Evolutionary conservation across 345 rosid genomes (phyloP), one percentile per base, ranked within the genome.

Genomic region (rapeseed (Brassica napus)): DNA sequence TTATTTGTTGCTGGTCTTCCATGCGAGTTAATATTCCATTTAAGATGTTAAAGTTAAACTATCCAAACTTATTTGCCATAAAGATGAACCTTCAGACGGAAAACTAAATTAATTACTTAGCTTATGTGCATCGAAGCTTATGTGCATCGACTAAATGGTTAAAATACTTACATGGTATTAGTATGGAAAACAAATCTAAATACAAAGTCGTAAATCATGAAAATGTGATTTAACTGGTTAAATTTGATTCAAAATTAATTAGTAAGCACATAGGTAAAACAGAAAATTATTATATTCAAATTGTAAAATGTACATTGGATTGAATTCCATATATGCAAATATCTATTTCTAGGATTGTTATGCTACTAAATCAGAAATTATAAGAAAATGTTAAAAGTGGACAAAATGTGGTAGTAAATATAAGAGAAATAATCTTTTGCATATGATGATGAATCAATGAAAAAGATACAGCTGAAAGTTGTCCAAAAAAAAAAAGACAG

Each of bases 121-220:
- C 57, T 73, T 73, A 42, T 71, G 10, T 18, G 11, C 11, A 34
- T 5, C 1, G 5, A 11, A n/a, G 26, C 57, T 73, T 73, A 42
- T 71, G 10, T 18, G 11, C 11, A 34, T 5, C 1, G 5, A 11
- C 55, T 10, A 72, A 39, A 59, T 60, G 49, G 35, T 15, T 37
- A 24, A 72, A 60, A 58, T 6, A 28, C 1, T 39, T 26, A 4
- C 47, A 16, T 61, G 26, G 30, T 37, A 28, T 73, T 63, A 44
- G 44, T 73, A 44, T 73, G 8, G 76, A 24, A 30, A 63, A 73
- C 62, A 74, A 74, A 65, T 62, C 61, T 62, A 52, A 18, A 18
- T 52, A 74, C 70, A 31, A 21, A 74, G 55, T 44, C 54, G 12
- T 44, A 44, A 44, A 44, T 44, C 54, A 3, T 44, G 54, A 44